Evolutionary conservation across 2,329 filamentous ascomycete species (phyloP).

Genomic region (Periconia sp.): DNA sequence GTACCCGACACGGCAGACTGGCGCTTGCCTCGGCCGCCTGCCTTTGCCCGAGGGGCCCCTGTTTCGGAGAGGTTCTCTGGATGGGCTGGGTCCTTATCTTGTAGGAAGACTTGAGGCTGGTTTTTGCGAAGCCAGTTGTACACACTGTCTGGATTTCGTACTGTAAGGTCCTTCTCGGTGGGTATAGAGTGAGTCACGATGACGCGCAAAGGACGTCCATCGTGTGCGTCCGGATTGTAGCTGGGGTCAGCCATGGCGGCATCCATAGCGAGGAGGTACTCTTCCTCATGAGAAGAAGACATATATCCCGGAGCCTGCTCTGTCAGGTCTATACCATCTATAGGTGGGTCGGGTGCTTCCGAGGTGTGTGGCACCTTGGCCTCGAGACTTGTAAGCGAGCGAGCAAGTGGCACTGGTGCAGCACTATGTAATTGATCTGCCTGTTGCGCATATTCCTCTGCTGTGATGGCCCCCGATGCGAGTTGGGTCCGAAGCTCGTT

Average conservation of each 20-base stretch:
- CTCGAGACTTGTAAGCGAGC: slow-evolving; percentile 48
- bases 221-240: slow-evolving; percentile 56
- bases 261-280: slow-evolving; percentile 73
- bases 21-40: slow-evolving; percentile 39
- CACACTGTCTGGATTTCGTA: slow-evolving; percentile 86
- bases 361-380: slow-evolving; percentile 48
- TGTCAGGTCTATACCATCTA: slow-evolving; percentile 56
- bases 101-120: slow-evolving; percentile 82
- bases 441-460: slow-evolving; percentile 35
- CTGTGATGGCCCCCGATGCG: slow-evolving; percentile 29
- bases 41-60: slow-evolving; percentile 30
- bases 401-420: slow-evolving; percentile 29
- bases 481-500: slow-evolving; percentile 45
- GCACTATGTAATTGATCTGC: slow-evolving; percentile 36
- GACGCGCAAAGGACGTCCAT: slow-evolving; percentile 47
- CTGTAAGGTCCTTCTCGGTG: slow-evolving; percentile 58
- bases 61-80: slow-evolving; percentile 47
- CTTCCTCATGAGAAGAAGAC: slow-evolving; percentile 72
- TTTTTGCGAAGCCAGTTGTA: slow-evolving; percentile 94
- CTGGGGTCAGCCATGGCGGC: slow-evolving; percentile 56
- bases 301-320: slow-evolving; percentile 70
- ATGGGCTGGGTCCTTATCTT: slow-evolving; percentile 64
- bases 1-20: slow-evolving; percentile 43
- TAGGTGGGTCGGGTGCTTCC: slow-evolving; percentile 38
- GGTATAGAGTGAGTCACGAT: slow-evolving; percentile 49